A percentile compares a stretch with the other conserved stretches of the same genome.
Conservation (phyloP, 139 green algal genomes). For the Mesotaenium endlicherianum region DNA sequence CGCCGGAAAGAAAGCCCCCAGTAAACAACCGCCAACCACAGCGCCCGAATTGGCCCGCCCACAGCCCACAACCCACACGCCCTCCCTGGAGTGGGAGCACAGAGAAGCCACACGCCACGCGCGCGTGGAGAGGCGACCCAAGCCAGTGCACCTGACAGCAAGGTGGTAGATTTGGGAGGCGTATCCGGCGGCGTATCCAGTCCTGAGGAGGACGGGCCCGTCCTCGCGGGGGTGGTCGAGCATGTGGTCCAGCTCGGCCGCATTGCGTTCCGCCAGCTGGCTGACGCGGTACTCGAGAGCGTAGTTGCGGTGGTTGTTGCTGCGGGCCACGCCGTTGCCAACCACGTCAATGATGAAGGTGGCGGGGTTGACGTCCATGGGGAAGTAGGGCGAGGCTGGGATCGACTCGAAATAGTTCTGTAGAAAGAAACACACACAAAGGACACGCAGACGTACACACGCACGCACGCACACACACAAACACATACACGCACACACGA, state of each 20-base stretch:
- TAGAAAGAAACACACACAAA: not conserved
- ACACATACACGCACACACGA: too few relatives aligned
- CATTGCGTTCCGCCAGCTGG: not conserved
- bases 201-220: not conserved
- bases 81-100: too few relatives aligned
- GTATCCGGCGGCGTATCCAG: not conserved
- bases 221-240: not conserved
- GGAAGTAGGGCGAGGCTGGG: conserved; percentile 3
- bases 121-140: too few relatives aligned
- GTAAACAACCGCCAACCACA: too few relatives aligned
- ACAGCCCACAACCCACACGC: too few relatives aligned
- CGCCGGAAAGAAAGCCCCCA: too few relatives aligned
- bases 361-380: not conserved
- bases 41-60: too few relatives aligned
- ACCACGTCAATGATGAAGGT: conserved; percentile 8
- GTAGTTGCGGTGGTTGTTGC: not conserved
- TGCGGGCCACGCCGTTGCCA: not conserved
- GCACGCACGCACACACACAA: too few relatives aligned
- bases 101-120: too few relatives aligned
- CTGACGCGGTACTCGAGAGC: conserved; percentile 30
- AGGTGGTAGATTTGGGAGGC: not conserved
- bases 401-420: conserved; percentile 31
- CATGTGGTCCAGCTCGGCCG: not conserved
- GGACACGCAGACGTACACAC: too few relatives aligned
- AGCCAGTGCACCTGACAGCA: not conserved